Evolutionary conservation across 345 rosid species (phyloP).

Genomic region (Rhodomyrtus tomentosa): DNA sequence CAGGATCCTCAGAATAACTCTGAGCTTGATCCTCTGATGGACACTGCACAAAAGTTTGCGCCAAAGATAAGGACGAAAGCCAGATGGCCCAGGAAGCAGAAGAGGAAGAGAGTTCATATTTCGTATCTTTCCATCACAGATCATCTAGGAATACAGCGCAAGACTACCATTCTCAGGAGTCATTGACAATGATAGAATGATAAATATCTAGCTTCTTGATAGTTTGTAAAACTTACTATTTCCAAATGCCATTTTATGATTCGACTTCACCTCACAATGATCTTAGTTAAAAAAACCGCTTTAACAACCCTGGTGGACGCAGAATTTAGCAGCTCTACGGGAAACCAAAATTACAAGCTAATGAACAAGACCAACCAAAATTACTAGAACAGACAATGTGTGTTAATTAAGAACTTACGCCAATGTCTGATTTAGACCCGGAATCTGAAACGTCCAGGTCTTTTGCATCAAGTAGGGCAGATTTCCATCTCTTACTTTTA

Average conservation of each 20-base stretch:
- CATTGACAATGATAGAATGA: neutral
- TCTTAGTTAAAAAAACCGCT: neutral
- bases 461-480: constrained; percentile 12
- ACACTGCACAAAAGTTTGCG: neutral
- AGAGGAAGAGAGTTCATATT: neutral
- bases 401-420: constrained; percentile 4
- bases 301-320: neutral
- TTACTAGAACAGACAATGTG: neutral
- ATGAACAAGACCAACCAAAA: neutral
- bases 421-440: neutral
- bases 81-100: neutral
- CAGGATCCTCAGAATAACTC: constrained; percentile 5
- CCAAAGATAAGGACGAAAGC: neutral
- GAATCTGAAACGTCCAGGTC: constrained; percentile 7
- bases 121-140: neutral
- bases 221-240: neutral
- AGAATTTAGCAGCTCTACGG: neutral
- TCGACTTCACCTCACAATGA: neutral
- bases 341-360: neutral
- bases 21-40: constrained; percentile 7
- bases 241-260: neutral
- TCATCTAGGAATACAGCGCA: neutral
- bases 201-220: neutral
- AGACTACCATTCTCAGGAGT: neutral
- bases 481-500: constrained; percentile 19